Conservation (phyloP, 306 rosid species). For the Quercus variabilis region DNA sequence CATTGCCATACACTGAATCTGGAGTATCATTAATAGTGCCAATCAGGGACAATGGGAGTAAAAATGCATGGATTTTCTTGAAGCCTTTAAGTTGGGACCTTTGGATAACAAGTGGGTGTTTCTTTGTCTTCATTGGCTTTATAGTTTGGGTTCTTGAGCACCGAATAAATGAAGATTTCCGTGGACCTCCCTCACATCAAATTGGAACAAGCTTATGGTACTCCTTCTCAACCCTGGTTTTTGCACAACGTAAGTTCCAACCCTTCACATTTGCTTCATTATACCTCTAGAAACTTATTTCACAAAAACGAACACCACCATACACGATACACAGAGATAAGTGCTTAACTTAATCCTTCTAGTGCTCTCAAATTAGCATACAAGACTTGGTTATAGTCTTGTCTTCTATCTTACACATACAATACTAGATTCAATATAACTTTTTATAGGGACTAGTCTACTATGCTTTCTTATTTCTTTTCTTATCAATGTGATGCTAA, state of each 20-base stretch:
- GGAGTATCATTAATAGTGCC: slow-evolving; percentile 67
- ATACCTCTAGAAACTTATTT: too few species aligned
- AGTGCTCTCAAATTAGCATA: too few species aligned
- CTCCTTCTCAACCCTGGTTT: slow-evolving; percentile 59
- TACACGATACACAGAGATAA: too few species aligned
- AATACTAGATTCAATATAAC: too few species aligned
- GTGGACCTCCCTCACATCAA: slow-evolving; percentile 55
- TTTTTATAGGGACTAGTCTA: too few species aligned
- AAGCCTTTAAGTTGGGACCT: slow-evolving; percentile 55
- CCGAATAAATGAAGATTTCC: slow-evolving; percentile 42
- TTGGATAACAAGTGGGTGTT: slow-evolving; percentile 44
- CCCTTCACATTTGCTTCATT: neutral
- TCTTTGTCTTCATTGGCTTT: slow-evolving; percentile 48
- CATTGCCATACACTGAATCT: slow-evolving; percentile 57
- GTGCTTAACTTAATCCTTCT: too few species aligned
- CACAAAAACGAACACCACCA: too few species aligned
- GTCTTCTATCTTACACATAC: too few species aligned
- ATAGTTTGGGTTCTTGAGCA: slow-evolving; percentile 67
- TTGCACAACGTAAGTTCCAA: slow-evolving; percentile 44
- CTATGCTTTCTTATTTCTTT: too few species aligned
- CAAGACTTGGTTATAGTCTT: too few species aligned
- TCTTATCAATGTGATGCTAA: too few species aligned
- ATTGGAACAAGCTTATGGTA: slow-evolving; percentile 65
- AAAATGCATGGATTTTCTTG: slow-evolving; percentile 59
- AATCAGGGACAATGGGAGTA: slow-evolving; percentile 15